These are phyloP conservation scores for Talaromyces wortmannii DNA, from an alignment of 495 filamentous ascomycete species.

Conservation along the genomic window DNA sequence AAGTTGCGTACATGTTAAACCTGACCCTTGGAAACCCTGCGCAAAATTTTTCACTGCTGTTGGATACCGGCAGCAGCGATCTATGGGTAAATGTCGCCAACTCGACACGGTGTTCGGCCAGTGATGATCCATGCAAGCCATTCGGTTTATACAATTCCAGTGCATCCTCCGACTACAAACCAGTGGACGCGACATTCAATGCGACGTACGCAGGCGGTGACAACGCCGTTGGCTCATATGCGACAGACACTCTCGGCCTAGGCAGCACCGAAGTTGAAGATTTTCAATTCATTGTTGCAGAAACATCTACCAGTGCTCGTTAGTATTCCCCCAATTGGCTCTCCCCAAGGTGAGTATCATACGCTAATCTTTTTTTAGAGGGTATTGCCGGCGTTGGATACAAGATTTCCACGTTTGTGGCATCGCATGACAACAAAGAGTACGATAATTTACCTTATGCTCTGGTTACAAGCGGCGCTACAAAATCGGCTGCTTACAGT, in stretches of 20 bases:
- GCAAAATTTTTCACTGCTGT: slow-evolving; percentile 48
- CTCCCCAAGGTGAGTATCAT: background rate
- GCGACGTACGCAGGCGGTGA: slow-evolving; percentile 76
- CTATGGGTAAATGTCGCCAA: slow-evolving; percentile 49
- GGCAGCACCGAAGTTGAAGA: slow-evolving; percentile 47
- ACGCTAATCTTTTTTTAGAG: slow-evolving; percentile 25
- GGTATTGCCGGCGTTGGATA: slow-evolving; percentile 87
- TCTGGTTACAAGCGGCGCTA: slow-evolving; percentile 57
- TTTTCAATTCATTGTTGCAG: slow-evolving; percentile 72
- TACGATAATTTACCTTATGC: slow-evolving; percentile 61
- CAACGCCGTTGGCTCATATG: slow-evolving; percentile 68
- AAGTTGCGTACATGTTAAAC: slow-evolving; percentile 60
- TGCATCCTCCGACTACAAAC: slow-evolving; percentile 60
- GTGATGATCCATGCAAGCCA: slow-evolving; percentile 37
- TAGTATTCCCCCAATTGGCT: slow-evolving; percentile 8
- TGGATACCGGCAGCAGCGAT: slow-evolving; percentile 78
- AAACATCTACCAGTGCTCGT: slow-evolving; percentile 45
- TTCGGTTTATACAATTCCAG: slow-evolving; percentile 48
- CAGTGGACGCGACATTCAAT: slow-evolving; percentile 61
- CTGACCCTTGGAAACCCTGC: slow-evolving; percentile 61
- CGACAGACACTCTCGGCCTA: slow-evolving; percentile 63
- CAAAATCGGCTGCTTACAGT: slow-evolving; percentile 70
- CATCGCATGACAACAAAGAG: slow-evolving; percentile 47
- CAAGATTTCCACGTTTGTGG: slow-evolving; percentile 50
- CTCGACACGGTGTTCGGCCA: slow-evolving; percentile 13